phyloP scores from a whole-genome alignment of 305 asterid genomes.

The Ajuga reptans region DNA sequence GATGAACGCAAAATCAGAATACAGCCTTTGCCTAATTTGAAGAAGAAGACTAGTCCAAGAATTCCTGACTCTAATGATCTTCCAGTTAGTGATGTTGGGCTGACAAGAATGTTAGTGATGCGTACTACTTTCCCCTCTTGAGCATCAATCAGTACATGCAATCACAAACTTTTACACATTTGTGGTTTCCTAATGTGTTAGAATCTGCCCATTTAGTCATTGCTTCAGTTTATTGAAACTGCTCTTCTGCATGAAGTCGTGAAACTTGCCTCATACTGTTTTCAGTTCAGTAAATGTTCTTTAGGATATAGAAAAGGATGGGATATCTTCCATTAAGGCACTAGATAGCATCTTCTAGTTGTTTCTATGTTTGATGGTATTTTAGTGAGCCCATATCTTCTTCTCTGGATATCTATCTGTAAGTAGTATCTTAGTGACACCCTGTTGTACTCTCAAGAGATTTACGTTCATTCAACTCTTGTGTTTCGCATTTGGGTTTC shows the following conservation, averaged over 20 bases:
- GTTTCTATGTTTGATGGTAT: not conserved
- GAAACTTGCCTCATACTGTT: not conserved
- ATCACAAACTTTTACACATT: not conserved
- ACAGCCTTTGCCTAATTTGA: slow-evolving; percentile 65
- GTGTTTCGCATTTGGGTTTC: slow-evolving; percentile 9
- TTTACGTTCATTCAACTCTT: not conserved
- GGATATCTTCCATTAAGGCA: not conserved
- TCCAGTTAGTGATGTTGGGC: slow-evolving; percentile 51
- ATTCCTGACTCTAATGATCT: slow-evolving; percentile 45
- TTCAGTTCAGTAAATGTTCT: not conserved
- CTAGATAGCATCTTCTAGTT: not conserved
- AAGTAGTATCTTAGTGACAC: not conserved
- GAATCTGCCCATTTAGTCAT: not conserved
- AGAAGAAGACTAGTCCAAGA: slow-evolving; percentile 44
- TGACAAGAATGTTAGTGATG: slow-evolving; percentile 55
- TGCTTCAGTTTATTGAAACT: not conserved
- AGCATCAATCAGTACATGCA: slow-evolving; percentile 5
- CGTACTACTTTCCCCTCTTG: not conserved
- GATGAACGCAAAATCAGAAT: slow-evolving; percentile 85
- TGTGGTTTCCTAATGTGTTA: not conserved
- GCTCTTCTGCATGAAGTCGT: not conserved
- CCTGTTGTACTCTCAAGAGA: not conserved
- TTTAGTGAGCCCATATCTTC: not conserved
- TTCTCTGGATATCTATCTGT: not conserved
- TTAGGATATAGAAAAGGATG: not conserved